phyloP scores from a whole-genome alignment of 306 rosid species.

The Lathyrus aphaca region DNA sequence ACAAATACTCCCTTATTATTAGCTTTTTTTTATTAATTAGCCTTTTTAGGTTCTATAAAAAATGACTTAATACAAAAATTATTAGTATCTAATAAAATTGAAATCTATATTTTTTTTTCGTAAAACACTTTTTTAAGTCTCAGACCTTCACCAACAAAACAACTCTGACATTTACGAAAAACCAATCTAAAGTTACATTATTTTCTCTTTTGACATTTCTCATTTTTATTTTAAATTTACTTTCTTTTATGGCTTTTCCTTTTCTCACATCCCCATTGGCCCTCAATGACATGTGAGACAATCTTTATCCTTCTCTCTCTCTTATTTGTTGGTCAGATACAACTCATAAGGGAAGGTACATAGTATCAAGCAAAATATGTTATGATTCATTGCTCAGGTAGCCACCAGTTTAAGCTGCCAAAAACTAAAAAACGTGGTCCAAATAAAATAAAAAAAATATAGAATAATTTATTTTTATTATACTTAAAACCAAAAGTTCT shows the following conservation, averaged over 20 bases:
- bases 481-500: not conserved
- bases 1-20: too few relatives aligned
- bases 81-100: too few relatives aligned
- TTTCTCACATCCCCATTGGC: not conserved
- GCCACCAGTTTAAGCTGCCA: conserved; percentile 39
- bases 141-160: too few relatives aligned
- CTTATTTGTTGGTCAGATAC: conserved; percentile 45
- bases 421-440: conserved; percentile 43
- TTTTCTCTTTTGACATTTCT: not conserved
- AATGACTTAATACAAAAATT: too few relatives aligned
- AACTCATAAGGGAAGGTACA: conserved; percentile 43
- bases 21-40: too few relatives aligned
- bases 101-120: too few relatives aligned
- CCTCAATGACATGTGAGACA: conserved; percentile 30
- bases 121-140: too few relatives aligned
- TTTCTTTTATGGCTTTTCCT: not conserved
- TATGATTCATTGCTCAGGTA: conserved; percentile 35
- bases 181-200: not conserved
- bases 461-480: not conserved
- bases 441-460: conserved; percentile 4
- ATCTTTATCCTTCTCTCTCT: conserved; percentile 13
- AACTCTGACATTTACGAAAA: too few relatives aligned
- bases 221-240: not conserved
- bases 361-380: conserved; percentile 29
- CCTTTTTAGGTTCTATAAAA: too few relatives aligned